phyloP scores from a whole-genome alignment of 305 asterid genomes.

The Solanum aculeatissimum region DNA sequence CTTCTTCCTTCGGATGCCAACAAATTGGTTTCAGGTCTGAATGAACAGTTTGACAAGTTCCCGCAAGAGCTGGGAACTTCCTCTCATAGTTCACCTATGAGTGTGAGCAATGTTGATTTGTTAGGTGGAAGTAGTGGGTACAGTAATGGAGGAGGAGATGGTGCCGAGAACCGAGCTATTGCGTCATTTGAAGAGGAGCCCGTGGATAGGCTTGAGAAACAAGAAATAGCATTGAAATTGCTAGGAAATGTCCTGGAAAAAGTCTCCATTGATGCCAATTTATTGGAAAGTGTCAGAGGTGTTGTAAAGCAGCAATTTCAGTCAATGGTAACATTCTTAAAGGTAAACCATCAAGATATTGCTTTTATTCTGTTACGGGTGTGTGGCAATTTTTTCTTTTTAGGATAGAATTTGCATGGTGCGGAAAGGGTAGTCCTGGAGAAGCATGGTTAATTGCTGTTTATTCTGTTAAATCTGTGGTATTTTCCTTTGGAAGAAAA shows the following conservation, averaged over 20 bases:
- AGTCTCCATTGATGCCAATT: constrained; percentile 48
- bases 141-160: constrained; percentile 28
- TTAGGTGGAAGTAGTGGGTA: constrained; percentile 25
- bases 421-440: background rate
- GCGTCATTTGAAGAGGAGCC: constrained; percentile 62
- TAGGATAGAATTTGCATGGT: background rate
- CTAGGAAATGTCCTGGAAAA: constrained; percentile 53
- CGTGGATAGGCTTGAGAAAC: constrained; percentile 69
- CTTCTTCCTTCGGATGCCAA: constrained; percentile 60
- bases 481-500: background rate
- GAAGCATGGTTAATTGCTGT: background rate
- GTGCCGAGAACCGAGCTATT: constrained; percentile 32
- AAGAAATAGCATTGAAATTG: constrained; percentile 66
- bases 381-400: background rate
- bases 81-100: constrained; percentile 36
- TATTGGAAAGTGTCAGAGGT: constrained; percentile 74
- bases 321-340: constrained; percentile 63
- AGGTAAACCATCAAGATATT: constrained; percentile 32
- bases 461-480: background rate
- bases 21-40: constrained; percentile 46
- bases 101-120: constrained; percentile 64
- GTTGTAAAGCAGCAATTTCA: constrained; percentile 65
- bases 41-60: constrained; percentile 52
- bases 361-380: background rate
- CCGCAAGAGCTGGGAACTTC: constrained; percentile 34